Evolutionary conservation across 2,329 filamentous ascomycete genomes (phyloP), one percentile per base, ranked within the genome.

Genomic region (Simplicillium aogashimaense): DNA sequence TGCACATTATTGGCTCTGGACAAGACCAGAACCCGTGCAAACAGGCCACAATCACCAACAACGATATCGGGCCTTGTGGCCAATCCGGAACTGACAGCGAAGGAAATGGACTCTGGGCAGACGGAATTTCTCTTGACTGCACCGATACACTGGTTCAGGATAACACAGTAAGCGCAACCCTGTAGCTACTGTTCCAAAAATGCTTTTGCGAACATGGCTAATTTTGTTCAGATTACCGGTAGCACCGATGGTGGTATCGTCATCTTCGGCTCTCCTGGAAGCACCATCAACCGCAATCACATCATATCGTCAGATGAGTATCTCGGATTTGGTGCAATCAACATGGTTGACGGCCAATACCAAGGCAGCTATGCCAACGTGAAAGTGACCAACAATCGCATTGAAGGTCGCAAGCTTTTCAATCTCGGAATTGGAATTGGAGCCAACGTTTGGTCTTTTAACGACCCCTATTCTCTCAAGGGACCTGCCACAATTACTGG

Each of bases 401-500:
- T 55, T 38, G 36, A 40, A 9, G 49, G 49, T 35, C 32, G 37
- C 2, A 42, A 44, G 30, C 39, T 53, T 14, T 47, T 50, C 45
- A 50, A 50, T 39, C 41, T 53, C 9, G 49, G 51, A 12, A 54
- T 52, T 36, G 50, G 48, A 14, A 47, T 53, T 33, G 50, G 50
- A 6, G 45, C 44, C 13, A 44, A 50, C 8, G 47, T 51, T n/a
- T 53, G 51, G 51, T 48, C 45, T 2, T 48, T 50, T 38, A 47
- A 45, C 13, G 44, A 50, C 39, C 45, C 47, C 3, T 36, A 32
- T 11, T 17, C 39, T 6, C 45, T 50, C 7, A 41, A 39, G 11
- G 51, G 51, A 1, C 49, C 48, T 9, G 43, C 43, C 5, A 44
- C 42, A 1, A 43, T 53, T 7, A 46, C 42, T 4, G 44, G 47